Conservation (phyloP, 371 early-diverging fungal genomes). For the Haplosporangium sp. region DNA sequence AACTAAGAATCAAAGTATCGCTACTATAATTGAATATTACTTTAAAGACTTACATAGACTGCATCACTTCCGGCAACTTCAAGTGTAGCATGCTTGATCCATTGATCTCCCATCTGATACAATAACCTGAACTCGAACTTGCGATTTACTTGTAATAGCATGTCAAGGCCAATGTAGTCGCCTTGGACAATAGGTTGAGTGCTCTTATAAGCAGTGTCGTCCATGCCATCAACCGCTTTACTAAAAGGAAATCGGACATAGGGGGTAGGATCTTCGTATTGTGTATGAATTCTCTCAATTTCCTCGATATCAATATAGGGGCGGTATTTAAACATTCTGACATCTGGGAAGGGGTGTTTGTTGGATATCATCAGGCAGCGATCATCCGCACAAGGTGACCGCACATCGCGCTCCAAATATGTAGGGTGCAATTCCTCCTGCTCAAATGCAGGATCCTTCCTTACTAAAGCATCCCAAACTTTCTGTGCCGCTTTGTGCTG, state of each 20-base stretch:
- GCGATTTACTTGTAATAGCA: conserved; percentile 62
- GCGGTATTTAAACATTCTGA: conserved; percentile 62
- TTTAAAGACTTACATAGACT: conserved; percentile 38
- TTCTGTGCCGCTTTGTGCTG: conserved; percentile 60
- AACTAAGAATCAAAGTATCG: too few species aligned
- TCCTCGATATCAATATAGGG: conserved; percentile 62
- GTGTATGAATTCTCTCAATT: conserved; percentile 61
- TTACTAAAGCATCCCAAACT: conserved; percentile 56
- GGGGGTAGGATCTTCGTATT: conserved; percentile 56
- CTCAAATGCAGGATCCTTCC: conserved; percentile 52
- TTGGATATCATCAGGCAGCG: conserved; percentile 71
- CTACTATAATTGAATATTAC: too few species aligned
- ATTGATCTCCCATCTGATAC: conserved; percentile 54
- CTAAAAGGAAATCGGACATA: conserved; percentile 61
- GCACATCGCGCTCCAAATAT: conserved; percentile 57
- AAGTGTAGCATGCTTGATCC: conserved; percentile 42
- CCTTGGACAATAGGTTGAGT: conserved; percentile 49
- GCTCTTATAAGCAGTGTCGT: conserved; percentile 43
- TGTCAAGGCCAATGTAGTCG: conserved; percentile 74
- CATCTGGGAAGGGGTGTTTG: conserved; percentile 62
- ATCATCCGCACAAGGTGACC: conserved; percentile 66
- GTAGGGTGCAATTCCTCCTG: conserved; percentile 58
- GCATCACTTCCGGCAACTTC: conserved; percentile 47
- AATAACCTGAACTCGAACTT: conserved; percentile 42
- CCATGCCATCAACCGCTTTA: conserved; percentile 64